Conservation (phyloP, 1,139 yeast species). For the Blastobotrys apis region DNA sequence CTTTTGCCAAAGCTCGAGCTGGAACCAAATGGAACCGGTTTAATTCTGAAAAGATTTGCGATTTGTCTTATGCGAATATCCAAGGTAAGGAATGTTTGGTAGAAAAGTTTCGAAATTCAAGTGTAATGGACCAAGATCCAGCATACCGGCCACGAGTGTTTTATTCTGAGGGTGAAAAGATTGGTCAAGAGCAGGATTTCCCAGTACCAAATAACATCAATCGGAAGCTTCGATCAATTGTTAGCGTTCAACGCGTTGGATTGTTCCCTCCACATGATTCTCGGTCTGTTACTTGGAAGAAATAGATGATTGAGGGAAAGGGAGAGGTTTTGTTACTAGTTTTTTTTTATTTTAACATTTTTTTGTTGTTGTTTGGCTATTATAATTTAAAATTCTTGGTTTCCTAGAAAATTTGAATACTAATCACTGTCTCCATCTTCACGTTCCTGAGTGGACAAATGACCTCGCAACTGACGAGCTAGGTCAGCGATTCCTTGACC, state of each 20-base stretch:
- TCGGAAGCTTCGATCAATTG: slow-evolving; percentile 36
- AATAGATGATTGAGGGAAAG: not conserved
- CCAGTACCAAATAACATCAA: slow-evolving; percentile 37
- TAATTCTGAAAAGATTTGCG: slow-evolving; percentile 48
- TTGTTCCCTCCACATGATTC: slow-evolving; percentile 17
- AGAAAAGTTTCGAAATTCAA: slow-evolving; percentile 47
- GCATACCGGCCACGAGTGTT: slow-evolving; percentile 44
- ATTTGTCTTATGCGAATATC: slow-evolving; percentile 47
- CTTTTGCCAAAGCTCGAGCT: slow-evolving; percentile 43
- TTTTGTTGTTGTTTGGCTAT: not conserved
- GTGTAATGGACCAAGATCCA: slow-evolving; percentile 45
- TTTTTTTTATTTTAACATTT: not conserved
- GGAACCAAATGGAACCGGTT: slow-evolving; percentile 47
- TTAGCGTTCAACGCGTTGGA: slow-evolving; percentile 36
- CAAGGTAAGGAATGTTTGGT: slow-evolving; percentile 46
- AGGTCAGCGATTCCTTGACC: slow-evolving; percentile 31
- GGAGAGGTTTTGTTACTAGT: not conserved
- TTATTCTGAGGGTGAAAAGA: slow-evolving; percentile 38
- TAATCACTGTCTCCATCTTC: slow-evolving; percentile 3
- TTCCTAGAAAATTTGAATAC: not conserved
- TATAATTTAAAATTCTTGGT: not conserved
- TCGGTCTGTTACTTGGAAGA: slow-evolving; percentile 4
- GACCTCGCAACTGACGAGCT: slow-evolving; percentile 26
- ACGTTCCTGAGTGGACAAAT: slow-evolving; percentile 9
- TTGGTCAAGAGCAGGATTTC: slow-evolving; percentile 39